A percentile compares a stretch with the other conserved stretches of the same genome.
Conservation (phyloP, 2,329 filamentous ascomycete species). For the Penicillium decumbens region DNA sequence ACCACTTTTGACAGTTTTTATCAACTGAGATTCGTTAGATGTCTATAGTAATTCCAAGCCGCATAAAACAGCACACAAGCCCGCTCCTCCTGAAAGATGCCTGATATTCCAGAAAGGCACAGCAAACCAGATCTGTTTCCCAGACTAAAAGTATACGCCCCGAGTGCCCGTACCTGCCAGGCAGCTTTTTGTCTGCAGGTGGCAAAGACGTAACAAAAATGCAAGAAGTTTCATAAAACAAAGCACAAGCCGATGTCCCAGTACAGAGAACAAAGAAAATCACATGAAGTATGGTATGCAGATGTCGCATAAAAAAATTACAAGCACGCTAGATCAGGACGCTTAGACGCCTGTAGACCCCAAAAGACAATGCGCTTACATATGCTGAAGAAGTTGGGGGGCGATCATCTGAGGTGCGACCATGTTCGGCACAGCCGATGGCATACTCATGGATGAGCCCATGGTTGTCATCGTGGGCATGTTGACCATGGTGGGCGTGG, state of each 20-base stretch:
- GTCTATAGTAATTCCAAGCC: slow-evolving; percentile 18
- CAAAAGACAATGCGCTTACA: slow-evolving; percentile 23
- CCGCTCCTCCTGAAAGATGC: slow-evolving; percentile 16
- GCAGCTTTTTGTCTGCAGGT: slow-evolving; percentile 10
- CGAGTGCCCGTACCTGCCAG: slow-evolving; percentile 21
- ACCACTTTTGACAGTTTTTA: slow-evolving; percentile 1
- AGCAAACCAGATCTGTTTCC: slow-evolving; percentile 4
- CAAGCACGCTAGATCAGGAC: background rate
- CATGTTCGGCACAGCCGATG: slow-evolving; percentile 40
- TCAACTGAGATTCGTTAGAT: slow-evolving; percentile 20
- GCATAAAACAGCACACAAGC: slow-evolving; percentile 6
- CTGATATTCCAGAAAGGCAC: slow-evolving; percentile 17
- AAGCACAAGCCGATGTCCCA: slow-evolving; percentile 5
- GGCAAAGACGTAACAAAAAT: slow-evolving; percentile 11
- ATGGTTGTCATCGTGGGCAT: slow-evolving; percentile 36
- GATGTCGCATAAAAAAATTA: background rate
- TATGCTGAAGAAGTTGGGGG: slow-evolving; percentile 42
- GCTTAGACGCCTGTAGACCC: background rate
- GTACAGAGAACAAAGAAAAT: slow-evolving; percentile 15
- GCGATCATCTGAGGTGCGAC: slow-evolving; percentile 41
- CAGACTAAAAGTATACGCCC: slow-evolving; percentile 3
- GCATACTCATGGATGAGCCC: slow-evolving; percentile 34
- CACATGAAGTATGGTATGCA: slow-evolving; percentile 6
- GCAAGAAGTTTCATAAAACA: slow-evolving; percentile 8
- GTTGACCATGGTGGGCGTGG: slow-evolving; percentile 30